These are phyloP conservation scores for Podila minutissima DNA, from an alignment of 192 early-diverging fungal species.

Conservation along the genomic window DNA sequence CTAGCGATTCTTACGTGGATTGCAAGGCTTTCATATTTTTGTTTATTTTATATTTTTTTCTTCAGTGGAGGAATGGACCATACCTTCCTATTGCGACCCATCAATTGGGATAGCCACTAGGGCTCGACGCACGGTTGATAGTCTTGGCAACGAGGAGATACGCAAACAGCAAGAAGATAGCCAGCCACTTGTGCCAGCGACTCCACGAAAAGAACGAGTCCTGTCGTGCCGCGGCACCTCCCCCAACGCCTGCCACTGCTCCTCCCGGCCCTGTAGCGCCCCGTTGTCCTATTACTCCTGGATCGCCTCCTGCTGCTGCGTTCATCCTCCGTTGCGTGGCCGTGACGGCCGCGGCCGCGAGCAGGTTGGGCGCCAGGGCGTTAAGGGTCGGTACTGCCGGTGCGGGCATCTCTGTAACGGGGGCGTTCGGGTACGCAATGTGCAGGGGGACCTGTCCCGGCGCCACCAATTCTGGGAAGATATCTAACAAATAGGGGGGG, in stretches of 20 bases:
- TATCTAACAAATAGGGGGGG: constrained; percentile 52
- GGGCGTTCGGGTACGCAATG: constrained; percentile 51
- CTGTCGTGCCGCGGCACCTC: constrained; percentile 27
- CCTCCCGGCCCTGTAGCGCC: constrained; percentile 1
- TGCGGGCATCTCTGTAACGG: constrained; percentile 23
- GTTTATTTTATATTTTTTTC: no score
- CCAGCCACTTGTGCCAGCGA: constrained; percentile 66
- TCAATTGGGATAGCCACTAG: constrained; percentile 2
- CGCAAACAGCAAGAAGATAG: constrained; percentile 65
- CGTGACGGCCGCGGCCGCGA: background rate
- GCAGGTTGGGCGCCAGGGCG: no score
- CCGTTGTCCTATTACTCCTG: constrained; percentile 10
- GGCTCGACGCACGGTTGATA: constrained; percentile 36
- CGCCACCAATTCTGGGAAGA: constrained; percentile 89
- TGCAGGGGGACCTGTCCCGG: constrained; percentile 55
- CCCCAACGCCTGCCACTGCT: constrained; percentile 30
- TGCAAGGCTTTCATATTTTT: no score
- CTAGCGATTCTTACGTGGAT: no score
- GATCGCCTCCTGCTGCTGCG: background rate
- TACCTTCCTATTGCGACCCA: no score
- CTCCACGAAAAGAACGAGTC: constrained; percentile 46
- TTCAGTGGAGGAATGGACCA: no score
- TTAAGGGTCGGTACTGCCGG: no score
- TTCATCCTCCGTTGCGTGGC: background rate
- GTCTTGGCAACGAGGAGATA: constrained; percentile 65